Conservation (phyloP, 495 filamentous ascomycete genomes). For the Tuber microsphaerosporum region DNA sequence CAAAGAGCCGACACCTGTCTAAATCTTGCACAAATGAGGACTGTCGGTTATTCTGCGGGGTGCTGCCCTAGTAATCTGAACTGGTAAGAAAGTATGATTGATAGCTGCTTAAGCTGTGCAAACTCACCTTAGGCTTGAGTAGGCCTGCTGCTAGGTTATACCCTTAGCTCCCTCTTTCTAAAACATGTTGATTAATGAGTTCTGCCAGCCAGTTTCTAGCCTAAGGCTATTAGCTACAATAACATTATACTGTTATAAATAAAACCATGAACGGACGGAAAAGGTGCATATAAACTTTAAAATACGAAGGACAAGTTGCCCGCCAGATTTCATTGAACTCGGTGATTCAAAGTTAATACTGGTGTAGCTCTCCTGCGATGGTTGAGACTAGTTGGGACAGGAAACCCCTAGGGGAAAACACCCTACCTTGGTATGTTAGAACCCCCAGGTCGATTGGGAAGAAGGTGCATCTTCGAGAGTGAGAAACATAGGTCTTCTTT, state of each 20-base stretch:
- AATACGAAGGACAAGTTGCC: not conserved
- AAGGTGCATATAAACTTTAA: not conserved
- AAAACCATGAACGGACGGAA: not conserved
- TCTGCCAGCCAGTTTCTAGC: not conserved
- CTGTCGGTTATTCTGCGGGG: not conserved
- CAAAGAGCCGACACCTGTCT: not conserved
- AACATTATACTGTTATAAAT: not conserved
- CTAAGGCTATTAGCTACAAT: not conserved
- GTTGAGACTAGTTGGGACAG: not conserved
- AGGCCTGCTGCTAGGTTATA: not conserved
- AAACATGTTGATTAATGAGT: not conserved
- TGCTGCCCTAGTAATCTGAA: not conserved
- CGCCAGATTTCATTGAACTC: not conserved
- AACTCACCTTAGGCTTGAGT: not conserved
- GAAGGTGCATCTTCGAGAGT: not conserved
- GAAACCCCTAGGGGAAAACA: not conserved
- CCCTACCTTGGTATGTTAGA: not conserved
- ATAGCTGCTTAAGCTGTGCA: not conserved
- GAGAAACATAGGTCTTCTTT: not conserved
- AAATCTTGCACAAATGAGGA: not conserved
- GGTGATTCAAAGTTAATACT: not conserved
- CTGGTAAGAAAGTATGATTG: not conserved
- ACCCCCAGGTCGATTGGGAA: not conserved
- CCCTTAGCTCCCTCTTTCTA: not conserved
- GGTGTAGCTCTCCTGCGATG: not conserved